Percentiles rank a stretch among this genome's conserved stretches.
phyloP scores from a whole-genome alignment of 1,139 yeast species.

The Yamadazyma trypodendri region DNA sequence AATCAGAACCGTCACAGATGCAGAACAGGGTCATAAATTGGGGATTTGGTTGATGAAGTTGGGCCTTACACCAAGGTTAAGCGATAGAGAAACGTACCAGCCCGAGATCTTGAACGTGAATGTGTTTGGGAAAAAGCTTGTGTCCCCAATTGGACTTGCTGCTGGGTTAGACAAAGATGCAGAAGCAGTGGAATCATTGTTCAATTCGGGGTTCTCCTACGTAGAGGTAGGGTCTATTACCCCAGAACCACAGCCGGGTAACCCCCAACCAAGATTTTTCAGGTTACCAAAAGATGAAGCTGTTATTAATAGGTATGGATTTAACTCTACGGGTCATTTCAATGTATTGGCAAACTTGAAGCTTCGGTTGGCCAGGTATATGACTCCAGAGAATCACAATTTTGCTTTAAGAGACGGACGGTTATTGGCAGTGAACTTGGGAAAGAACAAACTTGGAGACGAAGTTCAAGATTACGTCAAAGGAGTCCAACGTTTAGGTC shows the following conservation, averaged over 20 bases:
- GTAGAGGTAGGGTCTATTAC: conserved; percentile 94
- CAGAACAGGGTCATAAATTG: conserved; percentile 78
- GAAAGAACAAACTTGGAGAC: conserved; percentile 90
- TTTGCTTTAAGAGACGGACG: conserved; percentile 67
- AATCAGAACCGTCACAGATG: conserved; percentile 69
- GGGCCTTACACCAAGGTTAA: conserved; percentile 65
- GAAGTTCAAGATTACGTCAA: conserved; percentile 81
- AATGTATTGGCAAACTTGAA: conserved; percentile 66
- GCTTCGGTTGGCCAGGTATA: conserved; percentile 51
- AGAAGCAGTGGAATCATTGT: conserved; percentile 84
- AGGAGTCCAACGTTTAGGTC: conserved; percentile 81
- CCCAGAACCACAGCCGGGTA: conserved; percentile 91
- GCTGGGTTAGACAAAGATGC: conserved; percentile 97
- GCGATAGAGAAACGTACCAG: conserved; percentile 41
- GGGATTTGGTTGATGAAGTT: conserved; percentile 71
- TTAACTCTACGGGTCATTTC: conserved; percentile 87
- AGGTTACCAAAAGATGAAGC: conserved; percentile 84
- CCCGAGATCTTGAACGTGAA: conserved; percentile 51
- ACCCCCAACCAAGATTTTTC: conserved; percentile 87
- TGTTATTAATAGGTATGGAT: conserved; percentile 91
- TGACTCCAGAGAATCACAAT: conserved; percentile 38
- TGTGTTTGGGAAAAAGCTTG: conserved; percentile 62
- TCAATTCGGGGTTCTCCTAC: conserved; percentile 78
- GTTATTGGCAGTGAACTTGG: conserved; percentile 79
- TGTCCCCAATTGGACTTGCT: conserved; percentile 86